phyloP scores from a whole-genome alignment of 108 stramenopile species.

The Cyclotella baltica region DNA sequence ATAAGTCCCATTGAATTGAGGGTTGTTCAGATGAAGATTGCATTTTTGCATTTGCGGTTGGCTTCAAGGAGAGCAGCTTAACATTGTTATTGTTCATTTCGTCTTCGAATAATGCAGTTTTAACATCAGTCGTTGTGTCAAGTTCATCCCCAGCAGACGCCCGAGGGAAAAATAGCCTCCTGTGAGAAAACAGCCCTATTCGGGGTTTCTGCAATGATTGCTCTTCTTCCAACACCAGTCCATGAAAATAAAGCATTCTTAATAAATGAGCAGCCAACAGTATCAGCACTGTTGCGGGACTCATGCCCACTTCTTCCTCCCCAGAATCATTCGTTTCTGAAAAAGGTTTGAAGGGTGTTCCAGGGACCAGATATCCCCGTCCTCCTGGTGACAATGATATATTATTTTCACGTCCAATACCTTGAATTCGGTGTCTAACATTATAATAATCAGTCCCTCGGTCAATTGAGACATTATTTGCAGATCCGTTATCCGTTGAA shows the following conservation, averaged over 20 bases:
- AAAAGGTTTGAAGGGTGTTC: conserved; percentile 30
- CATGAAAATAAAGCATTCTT: conserved; percentile 56
- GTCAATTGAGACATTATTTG: not conserved
- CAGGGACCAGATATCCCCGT: conserved; percentile 3
- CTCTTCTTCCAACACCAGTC: conserved; percentile 29
- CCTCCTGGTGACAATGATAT: conserved; percentile 4
- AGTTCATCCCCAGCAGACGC: conserved; percentile 17
- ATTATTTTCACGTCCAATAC: not conserved
- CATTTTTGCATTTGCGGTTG: not conserved
- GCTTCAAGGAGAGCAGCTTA: not conserved
- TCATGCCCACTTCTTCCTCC: conserved; percentile 30
- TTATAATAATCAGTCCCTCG: conserved; percentile 7
- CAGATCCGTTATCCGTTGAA: not conserved
- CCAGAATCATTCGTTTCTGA: conserved; percentile 1
- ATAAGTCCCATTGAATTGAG: conserved; percentile 36
- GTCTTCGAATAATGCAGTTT: not conserved
- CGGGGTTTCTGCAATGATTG: not conserved
- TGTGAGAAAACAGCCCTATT: not conserved
- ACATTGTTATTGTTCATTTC: not conserved
- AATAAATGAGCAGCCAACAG: conserved; percentile 48
- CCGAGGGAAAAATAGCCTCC: not conserved
- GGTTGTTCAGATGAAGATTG: conserved; percentile 2
- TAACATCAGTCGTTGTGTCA: not conserved
- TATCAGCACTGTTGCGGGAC: conserved; percentile 41
- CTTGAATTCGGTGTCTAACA: conserved; percentile 13